Conservation (phyloP, 768 basidiomycete genomes). For the Trametes elegans region DNA sequence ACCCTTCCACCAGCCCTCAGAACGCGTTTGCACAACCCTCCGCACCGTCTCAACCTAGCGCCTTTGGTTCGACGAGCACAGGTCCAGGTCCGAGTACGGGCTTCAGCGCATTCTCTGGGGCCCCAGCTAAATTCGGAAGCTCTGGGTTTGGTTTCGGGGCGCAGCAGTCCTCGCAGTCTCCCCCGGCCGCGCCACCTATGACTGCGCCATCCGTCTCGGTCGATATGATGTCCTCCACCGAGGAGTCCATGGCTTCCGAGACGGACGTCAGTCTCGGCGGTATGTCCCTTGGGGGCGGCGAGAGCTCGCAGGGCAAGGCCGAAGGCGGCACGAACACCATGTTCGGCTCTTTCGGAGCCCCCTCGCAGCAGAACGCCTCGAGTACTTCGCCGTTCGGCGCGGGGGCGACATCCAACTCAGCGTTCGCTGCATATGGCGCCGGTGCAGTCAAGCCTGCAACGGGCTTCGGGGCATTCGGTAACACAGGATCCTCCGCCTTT, state of each 20-base stretch:
- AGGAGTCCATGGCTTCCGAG: conserved; percentile 24
- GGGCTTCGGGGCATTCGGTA: conserved; percentile 32
- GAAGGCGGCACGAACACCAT: conserved; percentile 17
- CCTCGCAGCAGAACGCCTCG: conserved; percentile 7
- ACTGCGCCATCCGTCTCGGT: conserved; percentile 6
- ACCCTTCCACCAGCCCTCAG: neutral
- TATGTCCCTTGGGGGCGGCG: conserved; percentile 27
- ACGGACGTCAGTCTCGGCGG: conserved; percentile 25
- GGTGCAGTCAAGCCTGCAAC: conserved; percentile 24
- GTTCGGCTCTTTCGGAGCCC: conserved; percentile 26
- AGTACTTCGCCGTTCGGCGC: conserved; percentile 19
- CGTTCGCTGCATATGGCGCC: conserved; percentile 4
- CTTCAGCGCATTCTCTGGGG: conserved; percentile 26
- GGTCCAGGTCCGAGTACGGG: conserved; percentile 14
- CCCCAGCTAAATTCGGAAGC: conserved; percentile 26
- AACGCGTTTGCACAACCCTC: conserved; percentile 10
- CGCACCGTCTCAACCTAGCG: conserved; percentile 1
- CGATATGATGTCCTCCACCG: conserved; percentile 12
- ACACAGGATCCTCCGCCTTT: conserved; percentile 16
- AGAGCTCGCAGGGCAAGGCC: conserved; percentile 13
- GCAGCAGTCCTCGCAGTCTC: neutral
- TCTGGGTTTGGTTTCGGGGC: conserved; percentile 13
- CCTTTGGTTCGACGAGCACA: conserved; percentile 21
- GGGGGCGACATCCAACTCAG: conserved; percentile 8
- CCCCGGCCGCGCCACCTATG: conserved; percentile 1